Percentiles rank a stretch among this genome's conserved stretches.
phyloP scores from a whole-genome alignment of 2,329 filamentous ascomycete species.

The Scedosporium dehoogii region DNA sequence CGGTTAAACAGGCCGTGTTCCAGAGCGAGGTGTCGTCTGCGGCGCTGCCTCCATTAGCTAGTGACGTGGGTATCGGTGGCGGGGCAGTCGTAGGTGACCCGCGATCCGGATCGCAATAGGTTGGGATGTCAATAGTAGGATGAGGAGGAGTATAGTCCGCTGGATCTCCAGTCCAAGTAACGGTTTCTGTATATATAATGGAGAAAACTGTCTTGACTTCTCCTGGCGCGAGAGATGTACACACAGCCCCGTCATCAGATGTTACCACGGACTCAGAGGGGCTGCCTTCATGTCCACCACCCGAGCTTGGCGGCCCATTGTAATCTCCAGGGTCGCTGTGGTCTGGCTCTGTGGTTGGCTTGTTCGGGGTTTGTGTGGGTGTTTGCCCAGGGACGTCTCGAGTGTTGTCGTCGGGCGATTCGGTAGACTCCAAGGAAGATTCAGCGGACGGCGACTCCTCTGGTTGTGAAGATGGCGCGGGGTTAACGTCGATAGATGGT shows the following conservation, averaged over 20 bases:
- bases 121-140: constrained; percentile 27
- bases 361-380: background rate
- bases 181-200: constrained; percentile 38
- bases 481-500: background rate
- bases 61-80: background rate
- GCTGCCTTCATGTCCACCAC: background rate
- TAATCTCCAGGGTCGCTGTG: background rate
- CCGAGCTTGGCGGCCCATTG: background rate
- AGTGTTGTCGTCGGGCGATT: background rate
- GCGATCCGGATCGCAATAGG: constrained; percentile 22
- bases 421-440: background rate
- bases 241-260: constrained; percentile 11
- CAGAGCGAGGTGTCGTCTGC: constrained; percentile 4
- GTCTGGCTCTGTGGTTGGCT: background rate
- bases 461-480: background rate
- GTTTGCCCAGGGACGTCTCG: background rate
- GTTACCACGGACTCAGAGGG: background rate
- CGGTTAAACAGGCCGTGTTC: constrained; percentile 3
- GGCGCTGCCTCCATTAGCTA: background rate
- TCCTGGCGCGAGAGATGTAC: constrained; percentile 19
- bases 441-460: background rate
- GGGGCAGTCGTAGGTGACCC: constrained; percentile 4
- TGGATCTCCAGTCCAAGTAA: constrained; percentile 36
- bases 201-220: constrained; percentile 29
- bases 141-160: constrained; percentile 37